These are phyloP conservation scores for Pezicula rhizophila DNA, from an alignment of 2,329 filamentous ascomycete species.

Conservation along the genomic window DNA sequence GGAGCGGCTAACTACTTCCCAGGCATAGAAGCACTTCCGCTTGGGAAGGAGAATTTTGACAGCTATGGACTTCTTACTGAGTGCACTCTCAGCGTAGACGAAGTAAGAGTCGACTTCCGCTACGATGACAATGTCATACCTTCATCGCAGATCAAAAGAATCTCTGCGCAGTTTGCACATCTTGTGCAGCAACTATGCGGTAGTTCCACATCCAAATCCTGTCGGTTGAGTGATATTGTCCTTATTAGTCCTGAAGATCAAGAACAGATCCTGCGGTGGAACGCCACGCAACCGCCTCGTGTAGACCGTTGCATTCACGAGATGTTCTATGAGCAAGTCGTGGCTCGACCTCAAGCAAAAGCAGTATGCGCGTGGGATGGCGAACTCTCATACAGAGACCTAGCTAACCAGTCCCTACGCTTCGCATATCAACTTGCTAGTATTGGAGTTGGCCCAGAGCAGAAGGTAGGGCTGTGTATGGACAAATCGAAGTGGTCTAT, in stretches of 20 bases:
- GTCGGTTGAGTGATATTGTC: neutral
- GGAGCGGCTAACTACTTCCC: neutral
- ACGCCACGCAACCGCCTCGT: neutral
- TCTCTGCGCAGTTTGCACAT: slow-evolving; percentile 1
- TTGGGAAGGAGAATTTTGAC: slow-evolving; percentile 2
- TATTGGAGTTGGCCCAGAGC: slow-evolving; percentile 9
- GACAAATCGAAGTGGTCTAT: slow-evolving; percentile 20
- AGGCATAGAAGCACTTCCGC: slow-evolving; percentile 1
- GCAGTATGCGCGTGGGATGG: slow-evolving; percentile 9
- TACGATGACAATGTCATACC: neutral
- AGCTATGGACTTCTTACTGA: slow-evolving; percentile 3
- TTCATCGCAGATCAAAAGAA: neutral
- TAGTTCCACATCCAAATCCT: neutral
- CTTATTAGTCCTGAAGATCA: neutral
- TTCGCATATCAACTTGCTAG: slow-evolving; percentile 4
- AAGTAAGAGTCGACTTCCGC: slow-evolving; percentile 1
- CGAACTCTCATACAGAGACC: slow-evolving; percentile 8
- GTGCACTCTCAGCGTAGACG: neutral
- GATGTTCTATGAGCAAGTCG: slow-evolving; percentile 4
- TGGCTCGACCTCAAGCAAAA: slow-evolving; percentile 2
- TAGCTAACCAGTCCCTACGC: slow-evolving; percentile 2
- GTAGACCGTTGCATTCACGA: slow-evolving; percentile 5
- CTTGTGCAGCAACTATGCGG: slow-evolving; percentile 1
- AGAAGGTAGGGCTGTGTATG: slow-evolving; percentile 13
- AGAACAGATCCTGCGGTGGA: neutral